Conservation (phyloP, 176 grass and related monocot genomes). For the Triticum turgidum region DNA sequence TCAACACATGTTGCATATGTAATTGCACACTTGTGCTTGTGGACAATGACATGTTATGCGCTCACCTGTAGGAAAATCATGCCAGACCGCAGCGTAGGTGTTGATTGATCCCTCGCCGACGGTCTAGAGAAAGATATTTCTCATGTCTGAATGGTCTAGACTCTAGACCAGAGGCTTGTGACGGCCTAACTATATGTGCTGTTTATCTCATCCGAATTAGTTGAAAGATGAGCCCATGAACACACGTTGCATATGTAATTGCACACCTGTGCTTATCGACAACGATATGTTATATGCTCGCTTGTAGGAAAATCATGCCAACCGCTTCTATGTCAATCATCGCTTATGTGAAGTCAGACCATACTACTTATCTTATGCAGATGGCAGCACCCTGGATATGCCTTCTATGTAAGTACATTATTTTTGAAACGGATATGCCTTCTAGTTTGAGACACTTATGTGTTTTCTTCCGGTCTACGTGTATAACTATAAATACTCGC, state of each 20-base stretch:
- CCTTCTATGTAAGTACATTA: too few relatives aligned
- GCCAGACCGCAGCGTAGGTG: not conserved
- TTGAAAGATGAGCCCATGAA: not conserved
- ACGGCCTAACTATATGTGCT: not conserved
- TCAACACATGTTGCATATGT: not conserved
- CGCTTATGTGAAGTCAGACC: not conserved
- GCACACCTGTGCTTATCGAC: not conserved
- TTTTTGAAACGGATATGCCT: too few relatives aligned
- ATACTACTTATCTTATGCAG: not conserved
- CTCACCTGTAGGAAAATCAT: not conserved
- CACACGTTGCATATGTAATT: not conserved
- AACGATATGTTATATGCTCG: not conserved
- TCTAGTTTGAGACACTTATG: too few relatives aligned
- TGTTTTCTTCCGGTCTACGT: too few relatives aligned
- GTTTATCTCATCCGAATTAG: not conserved
- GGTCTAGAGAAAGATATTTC: not conserved
- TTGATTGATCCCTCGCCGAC: constrained; percentile 2
- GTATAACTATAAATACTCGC: too few relatives aligned
- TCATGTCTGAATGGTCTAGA: not conserved
- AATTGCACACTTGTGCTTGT: not conserved
- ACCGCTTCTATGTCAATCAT: too few relatives aligned
- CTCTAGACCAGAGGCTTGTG: not conserved
- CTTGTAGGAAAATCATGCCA: not conserved
- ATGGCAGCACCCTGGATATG: not conserved
- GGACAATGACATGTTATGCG: not conserved